phyloP scores from a whole-genome alignment of 176 grass and related monocot species.

The Triticum monococcum region DNA sequence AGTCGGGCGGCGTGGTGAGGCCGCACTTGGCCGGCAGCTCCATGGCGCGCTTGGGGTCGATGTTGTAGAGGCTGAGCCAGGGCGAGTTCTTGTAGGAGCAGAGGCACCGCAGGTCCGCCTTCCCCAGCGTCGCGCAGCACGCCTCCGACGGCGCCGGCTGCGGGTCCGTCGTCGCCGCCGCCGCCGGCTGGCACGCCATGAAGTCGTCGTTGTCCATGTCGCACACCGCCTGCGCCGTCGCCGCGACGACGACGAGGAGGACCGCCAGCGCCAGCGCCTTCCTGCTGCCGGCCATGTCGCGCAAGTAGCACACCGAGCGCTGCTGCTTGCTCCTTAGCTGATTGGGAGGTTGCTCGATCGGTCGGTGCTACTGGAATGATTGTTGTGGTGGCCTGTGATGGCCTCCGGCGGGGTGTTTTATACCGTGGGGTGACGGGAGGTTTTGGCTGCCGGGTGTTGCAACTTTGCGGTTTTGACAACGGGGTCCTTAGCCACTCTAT shows the following conservation, averaged over 20 bases:
- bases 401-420: background rate
- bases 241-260: background rate
- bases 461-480: background rate
- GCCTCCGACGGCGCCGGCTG: constrained; percentile 22
- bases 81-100: constrained; percentile 61
- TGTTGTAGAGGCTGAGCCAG: constrained; percentile 51
- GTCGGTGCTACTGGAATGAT: background rate
- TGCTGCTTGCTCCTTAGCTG: background rate
- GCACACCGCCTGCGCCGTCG: constrained; percentile 37
- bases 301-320: background rate
- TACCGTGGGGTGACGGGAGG: background rate
- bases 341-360: background rate
- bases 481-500: background rate
- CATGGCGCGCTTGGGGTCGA: constrained; percentile 64
- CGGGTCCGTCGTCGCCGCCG: constrained; percentile 43
- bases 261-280: background rate
- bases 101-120: constrained; percentile 53
- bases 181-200: constrained; percentile 57
- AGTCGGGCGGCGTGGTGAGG: constrained; percentile 33
- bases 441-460: background rate
- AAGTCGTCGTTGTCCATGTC: constrained; percentile 47
- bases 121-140: constrained; percentile 44
- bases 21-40: constrained; percentile 55
- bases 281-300: background rate
- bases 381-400: background rate